A percentile compares a stretch with the other conserved stretches of the same genome.
These are phyloP conservation scores for Skeletonema costatum DNA, from an alignment of 108 stramenopile genomes.

Conservation along the genomic window DNA sequence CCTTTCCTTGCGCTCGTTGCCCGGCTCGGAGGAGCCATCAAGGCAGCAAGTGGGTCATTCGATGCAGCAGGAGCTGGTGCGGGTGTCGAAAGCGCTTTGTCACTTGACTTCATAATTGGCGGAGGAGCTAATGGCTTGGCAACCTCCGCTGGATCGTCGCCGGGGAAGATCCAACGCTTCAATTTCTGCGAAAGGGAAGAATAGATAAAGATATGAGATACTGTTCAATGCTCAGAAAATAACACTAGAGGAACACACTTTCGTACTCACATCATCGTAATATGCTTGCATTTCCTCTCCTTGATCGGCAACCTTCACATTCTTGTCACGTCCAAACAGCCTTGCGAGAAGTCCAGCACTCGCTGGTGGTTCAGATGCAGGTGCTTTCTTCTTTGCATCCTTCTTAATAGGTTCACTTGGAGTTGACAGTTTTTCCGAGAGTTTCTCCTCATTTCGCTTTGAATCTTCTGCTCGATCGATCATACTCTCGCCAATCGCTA, in stretches of 20 bases:
- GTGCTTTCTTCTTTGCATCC: constrained; percentile 27
- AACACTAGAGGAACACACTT: neutral
- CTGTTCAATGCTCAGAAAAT: neutral
- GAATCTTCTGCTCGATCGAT: constrained; percentile 1
- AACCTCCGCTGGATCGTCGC: constrained; percentile 74
- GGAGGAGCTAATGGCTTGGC: constrained; percentile 82
- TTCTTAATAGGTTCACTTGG: constrained; percentile 18
- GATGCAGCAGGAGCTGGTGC: constrained; percentile 22
- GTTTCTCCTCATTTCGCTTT: constrained; percentile 1
- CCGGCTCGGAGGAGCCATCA: constrained; percentile 86
- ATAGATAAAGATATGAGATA: constrained; percentile 7
- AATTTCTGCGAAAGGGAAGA: constrained; percentile 19
- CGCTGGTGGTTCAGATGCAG: constrained; percentile 42
- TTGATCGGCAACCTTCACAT: constrained; percentile 64
- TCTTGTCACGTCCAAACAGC: constrained; percentile 69
- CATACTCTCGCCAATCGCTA: neutral
- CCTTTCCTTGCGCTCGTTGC: constrained; percentile 24
- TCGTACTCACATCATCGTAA: constrained; percentile 48
- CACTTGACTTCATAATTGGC: constrained; percentile 52
- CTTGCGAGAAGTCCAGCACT: constrained; percentile 66
- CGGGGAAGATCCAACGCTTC: constrained; percentile 82
- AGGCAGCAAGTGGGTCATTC: constrained; percentile 86
- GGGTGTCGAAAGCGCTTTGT: constrained; percentile 13
- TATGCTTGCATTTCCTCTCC: constrained; percentile 83
- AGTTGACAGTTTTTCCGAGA: constrained; percentile 30